These are phyloP conservation scores for Trametes elegans DNA, from an alignment of 768 basidiomycete genomes.

Conservation along the genomic window DNA sequence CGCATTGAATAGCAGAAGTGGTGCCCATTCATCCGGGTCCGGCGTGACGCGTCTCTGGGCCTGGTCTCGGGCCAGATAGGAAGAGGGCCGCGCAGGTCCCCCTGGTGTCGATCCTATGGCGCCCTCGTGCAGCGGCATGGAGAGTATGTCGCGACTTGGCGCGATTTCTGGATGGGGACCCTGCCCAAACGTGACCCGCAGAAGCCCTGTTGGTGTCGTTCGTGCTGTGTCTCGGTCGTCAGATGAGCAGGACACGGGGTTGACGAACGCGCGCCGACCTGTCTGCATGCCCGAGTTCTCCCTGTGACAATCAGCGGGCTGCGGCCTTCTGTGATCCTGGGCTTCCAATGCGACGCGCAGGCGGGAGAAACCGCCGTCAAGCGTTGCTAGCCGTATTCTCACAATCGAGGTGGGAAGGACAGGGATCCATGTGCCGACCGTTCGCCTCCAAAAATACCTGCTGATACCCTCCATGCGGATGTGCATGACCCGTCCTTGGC, in stretches of 20 bases:
- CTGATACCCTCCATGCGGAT: neutral
- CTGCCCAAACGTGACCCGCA: constrained; percentile 13
- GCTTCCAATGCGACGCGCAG: neutral
- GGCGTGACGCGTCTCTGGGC: neutral
- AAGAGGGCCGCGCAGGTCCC: neutral
- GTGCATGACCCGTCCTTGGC: no score
- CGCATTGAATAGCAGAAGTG: constrained; percentile 6
- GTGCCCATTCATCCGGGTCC: neutral
- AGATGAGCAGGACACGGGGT: constrained; percentile 20
- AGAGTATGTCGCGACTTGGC: constrained; percentile 5
- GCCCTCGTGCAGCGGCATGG: neutral
- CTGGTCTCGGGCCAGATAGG: constrained; percentile 18
- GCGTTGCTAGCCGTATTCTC: neutral
- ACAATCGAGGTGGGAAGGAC: neutral
- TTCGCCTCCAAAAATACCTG: constrained; percentile 2
- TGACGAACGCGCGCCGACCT: neutral
- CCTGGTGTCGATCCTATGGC: neutral
- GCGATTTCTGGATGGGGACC: neutral
- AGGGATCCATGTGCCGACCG: constrained; percentile 6
- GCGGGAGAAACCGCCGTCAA: constrained; percentile 1
- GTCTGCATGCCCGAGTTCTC: constrained; percentile 8
- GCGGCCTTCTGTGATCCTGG: constrained; percentile 4
- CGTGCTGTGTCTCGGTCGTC: constrained; percentile 10
- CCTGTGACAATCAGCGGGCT: constrained; percentile 6
- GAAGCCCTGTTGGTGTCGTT: neutral